Base-by-base conservation (phyloP, 345 rosid species). In the Geranium brycei region DNA sequence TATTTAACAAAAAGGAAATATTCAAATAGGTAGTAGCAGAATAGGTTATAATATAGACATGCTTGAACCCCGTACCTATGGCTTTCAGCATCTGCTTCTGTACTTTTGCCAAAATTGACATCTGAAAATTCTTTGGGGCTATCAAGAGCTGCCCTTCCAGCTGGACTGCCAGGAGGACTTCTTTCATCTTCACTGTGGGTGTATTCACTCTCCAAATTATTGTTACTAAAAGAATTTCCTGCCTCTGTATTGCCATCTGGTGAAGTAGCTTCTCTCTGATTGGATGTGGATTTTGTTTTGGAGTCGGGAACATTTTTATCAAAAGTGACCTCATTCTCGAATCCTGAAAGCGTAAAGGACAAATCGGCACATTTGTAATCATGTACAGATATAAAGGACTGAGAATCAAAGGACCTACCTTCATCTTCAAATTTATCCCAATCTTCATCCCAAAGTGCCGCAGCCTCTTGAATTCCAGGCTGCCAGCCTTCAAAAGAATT, bases 341-440 rank as follows among this genome's bases (percentile, higher is more conserved):
- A 92, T 62, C 98, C 98, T 92, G 85, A 57, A 69, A 72, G 68
- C 60, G 47, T 70, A 70, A 67, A 28, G 4, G 38, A 63, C 17
- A 57, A 31, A 55, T 58, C 23, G 41, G 28, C 58, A 31, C 17
- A 61, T 30, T 19, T 13, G n/a, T 16, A 57, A 11, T 57, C 19
- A 4, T 57, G 19, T 57, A 57, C 18, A 57, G 19, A 57, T 57
- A 57, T 57, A 10, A 47, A 47, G 53, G 15, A 47, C 15, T 3
- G 11, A 3, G 14, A 47, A 63, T 17, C 55, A 56, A 38, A 47
- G 19, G 28, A 18, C 57, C 69, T 61, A 86, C 99, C 97, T 83
- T 85, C 95, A 81, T 93, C 99, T 81, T 86, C 96, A 79, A 93
- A 90, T 75, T 93, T 90, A 73, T 93, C 99, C 96, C 99, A 93